phyloP scores from a whole-genome alignment of 257 asterid genomes.

The Apocynum venetum region DNA sequence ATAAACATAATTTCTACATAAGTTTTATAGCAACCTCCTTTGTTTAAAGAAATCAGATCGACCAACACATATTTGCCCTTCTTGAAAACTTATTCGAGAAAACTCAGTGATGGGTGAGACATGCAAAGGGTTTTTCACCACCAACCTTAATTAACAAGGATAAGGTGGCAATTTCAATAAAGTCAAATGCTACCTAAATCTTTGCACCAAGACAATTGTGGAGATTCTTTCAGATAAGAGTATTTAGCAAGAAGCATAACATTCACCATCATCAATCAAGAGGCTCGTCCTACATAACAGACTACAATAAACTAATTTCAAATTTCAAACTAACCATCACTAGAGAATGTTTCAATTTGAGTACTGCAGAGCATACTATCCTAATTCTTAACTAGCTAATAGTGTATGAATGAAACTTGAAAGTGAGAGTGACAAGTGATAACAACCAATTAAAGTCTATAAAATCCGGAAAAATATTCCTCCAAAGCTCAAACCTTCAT shows the following conservation, averaged over 20 bases:
- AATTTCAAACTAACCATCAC: no score
- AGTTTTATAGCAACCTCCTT: background rate
- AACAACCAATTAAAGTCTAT: background rate
- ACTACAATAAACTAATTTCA: no score
- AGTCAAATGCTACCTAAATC: background rate
- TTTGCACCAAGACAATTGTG: background rate
- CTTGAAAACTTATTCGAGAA: no score
- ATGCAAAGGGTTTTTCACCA: background rate
- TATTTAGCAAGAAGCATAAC: background rate
- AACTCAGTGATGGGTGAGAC: no score
- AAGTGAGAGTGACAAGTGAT: background rate
- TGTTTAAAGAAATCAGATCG: background rate
- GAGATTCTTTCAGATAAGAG: background rate
- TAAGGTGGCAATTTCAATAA: background rate
- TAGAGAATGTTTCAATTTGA: no score
- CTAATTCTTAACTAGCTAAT: background rate
- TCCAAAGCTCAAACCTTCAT: background rate
- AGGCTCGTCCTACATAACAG: background rate
- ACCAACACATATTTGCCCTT: background rate
- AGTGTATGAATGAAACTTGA: background rate
- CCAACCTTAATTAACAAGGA: background rate
- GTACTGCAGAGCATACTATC: no score
- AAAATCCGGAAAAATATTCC: background rate
- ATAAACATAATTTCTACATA: background rate
- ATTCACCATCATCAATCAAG: background rate